These are phyloP conservation scores for Excoecaria cochinchinensis DNA, from an alignment of 345 rosid genomes.

Conservation along the genomic window DNA sequence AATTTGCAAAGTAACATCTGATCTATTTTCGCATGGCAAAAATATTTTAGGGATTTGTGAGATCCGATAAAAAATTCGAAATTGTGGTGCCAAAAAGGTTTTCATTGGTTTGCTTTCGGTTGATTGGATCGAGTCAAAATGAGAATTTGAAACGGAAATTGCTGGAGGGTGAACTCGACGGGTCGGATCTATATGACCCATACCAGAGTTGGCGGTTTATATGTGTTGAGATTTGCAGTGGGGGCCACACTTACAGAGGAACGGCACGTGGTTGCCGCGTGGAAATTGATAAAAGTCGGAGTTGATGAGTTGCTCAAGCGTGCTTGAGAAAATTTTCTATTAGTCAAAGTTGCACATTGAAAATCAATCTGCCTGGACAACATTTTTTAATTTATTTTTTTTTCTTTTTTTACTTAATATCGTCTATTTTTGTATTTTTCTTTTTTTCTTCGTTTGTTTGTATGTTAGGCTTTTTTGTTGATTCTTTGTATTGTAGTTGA, in stretches of 20 bases:
- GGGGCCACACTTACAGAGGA: constrained; percentile 48
- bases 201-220: constrained; percentile 34
- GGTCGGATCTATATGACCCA: constrained; percentile 44
- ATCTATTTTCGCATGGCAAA: constrained; percentile 35
- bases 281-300: constrained; percentile 38
- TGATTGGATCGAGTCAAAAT: constrained; percentile 11
- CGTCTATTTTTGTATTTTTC: too few species aligned
- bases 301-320: constrained; percentile 7
- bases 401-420: too few species aligned
- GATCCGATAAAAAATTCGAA: constrained; percentile 41
- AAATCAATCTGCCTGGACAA: too few species aligned
- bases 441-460: too few species aligned
- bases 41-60: constrained; percentile 38
- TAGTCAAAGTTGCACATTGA: background rate
- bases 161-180: constrained; percentile 39
- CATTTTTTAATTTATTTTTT: too few species aligned
- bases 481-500: too few species aligned
- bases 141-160: constrained; percentile 36
- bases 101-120: constrained; percentile 42
- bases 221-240: too few species aligned
- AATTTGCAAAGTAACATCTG: constrained; percentile 43
- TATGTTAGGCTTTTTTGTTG: too few species aligned
- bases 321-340: background rate
- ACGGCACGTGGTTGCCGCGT: constrained; percentile 45
- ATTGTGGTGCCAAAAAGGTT: constrained; percentile 36